Percentiles rank a stretch among this genome's conserved stretches.
phyloP scores from a whole-genome alignment of 805 yeast species.

The Metschnikowia dekortorum region DNA sequence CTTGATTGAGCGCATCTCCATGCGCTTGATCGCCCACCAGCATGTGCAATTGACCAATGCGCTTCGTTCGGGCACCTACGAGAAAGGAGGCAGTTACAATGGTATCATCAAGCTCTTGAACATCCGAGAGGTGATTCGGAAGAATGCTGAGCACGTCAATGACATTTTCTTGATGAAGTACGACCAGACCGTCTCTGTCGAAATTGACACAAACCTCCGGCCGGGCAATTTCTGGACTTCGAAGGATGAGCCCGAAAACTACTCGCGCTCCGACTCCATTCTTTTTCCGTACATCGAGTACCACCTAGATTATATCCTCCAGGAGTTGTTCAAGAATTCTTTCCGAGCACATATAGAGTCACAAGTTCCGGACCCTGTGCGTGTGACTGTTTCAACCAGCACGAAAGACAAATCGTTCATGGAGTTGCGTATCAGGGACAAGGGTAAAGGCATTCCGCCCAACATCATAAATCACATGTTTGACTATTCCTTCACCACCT shows the following conservation, averaged over 20 bases:
- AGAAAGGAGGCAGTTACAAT: slow-evolving; percentile 51
- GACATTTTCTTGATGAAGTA: slow-evolving; percentile 82
- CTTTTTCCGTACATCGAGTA: slow-evolving; percentile 79
- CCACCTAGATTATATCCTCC: slow-evolving; percentile 82
- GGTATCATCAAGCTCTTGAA: slow-evolving; percentile 61
- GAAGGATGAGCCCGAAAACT: slow-evolving; percentile 31
- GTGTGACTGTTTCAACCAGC: slow-evolving; percentile 34
- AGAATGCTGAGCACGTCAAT: slow-evolving; percentile 70
- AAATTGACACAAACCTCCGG: slow-evolving; percentile 43
- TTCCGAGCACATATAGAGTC: slow-evolving; percentile 85
- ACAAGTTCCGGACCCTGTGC: slow-evolving; percentile 34
- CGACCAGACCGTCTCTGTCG: slow-evolving; percentile 63
- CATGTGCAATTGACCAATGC: slow-evolving; percentile 59
- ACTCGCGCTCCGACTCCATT: slow-evolving; percentile 48
- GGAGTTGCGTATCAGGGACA: slow-evolving; percentile 75
- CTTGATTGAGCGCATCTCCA: slow-evolving; percentile 76
- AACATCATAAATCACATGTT: slow-evolving; percentile 63
- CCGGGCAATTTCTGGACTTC: slow-evolving; percentile 26
- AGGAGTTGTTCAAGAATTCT: slow-evolving; percentile 83
- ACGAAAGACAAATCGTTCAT: slow-evolving; percentile 35
- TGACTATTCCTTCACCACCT: slow-evolving; percentile 84
- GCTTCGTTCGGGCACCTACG: slow-evolving; percentile 38
- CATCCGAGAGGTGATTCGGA: slow-evolving; percentile 57
- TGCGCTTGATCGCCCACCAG: slow-evolving; percentile 84
- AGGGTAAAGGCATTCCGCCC: slow-evolving; percentile 84